Percentiles rank a stretch among this genome's conserved stretches.
phyloP scores from a whole-genome alignment of 192 early-diverging fungal genomes.

The Dispira parvispora region DNA sequence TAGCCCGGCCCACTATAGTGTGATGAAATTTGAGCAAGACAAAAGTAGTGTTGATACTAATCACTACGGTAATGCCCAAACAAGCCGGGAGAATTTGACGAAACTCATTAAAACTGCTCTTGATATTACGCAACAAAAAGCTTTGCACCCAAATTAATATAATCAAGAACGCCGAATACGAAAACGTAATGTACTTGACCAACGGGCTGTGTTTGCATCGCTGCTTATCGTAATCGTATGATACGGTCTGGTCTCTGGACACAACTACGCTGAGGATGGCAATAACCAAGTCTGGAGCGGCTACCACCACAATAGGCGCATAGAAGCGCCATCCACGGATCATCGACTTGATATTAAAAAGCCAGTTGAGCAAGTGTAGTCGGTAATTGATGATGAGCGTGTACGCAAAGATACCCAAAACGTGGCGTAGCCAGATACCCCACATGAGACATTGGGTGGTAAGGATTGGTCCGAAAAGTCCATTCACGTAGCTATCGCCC shows the following conservation, averaged over 20 bases:
- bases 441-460: conserved; percentile 24
- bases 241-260: conserved; percentile 4
- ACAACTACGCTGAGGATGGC: conserved; percentile 19
- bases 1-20: conserved; percentile 17
- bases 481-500: conserved; percentile 28
- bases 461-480: conserved; percentile 15
- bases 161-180: conserved; percentile 19
- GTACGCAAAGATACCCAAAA: conserved; percentile 19
- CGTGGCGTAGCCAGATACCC: conserved; percentile 23
- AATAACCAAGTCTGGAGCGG: conserved; percentile 12
- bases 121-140: conserved; percentile 20
- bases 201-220: conserved; percentile 18
- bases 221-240: conserved; percentile 14
- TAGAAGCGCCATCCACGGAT: conserved; percentile 19
- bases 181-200: conserved; percentile 20
- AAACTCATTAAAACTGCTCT: conserved; percentile 27
- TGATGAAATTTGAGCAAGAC: conserved; percentile 18
- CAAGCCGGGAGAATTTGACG: conserved; percentile 18
- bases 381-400: conserved; percentile 21
- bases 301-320: conserved; percentile 14
- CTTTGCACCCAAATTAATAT: conserved; percentile 18
- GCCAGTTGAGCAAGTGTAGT: conserved; percentile 18
- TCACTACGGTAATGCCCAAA: conserved; percentile 19
- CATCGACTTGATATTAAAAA: conserved; percentile 19
- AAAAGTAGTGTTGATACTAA: conserved; percentile 15